Percentiles rank a stretch among this genome's conserved stretches.
Evolutionary conservation across 2,329 filamentous ascomycete genomes (phyloP).

Genomic region (Fusarium sacchari): DNA sequence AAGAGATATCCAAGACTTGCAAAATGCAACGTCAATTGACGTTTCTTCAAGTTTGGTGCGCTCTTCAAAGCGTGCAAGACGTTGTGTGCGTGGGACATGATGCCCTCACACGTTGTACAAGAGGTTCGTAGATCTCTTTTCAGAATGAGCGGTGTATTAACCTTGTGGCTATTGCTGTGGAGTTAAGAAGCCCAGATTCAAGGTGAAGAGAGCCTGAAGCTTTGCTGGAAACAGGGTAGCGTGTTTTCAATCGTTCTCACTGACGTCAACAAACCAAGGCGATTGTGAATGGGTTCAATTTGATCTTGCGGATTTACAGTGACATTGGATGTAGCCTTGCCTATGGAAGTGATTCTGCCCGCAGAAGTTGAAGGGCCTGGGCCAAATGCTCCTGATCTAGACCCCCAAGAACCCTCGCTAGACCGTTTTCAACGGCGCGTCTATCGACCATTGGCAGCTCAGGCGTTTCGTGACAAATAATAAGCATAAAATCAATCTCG

Average conservation of each 20-base stretch:
- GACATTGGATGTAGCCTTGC: neutral
- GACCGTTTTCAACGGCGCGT: neutral
- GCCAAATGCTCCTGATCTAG: neutral
- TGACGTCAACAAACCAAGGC: slow-evolving; percentile 16
- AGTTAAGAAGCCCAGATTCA: neutral
- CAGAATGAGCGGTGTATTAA: slow-evolving; percentile 4
- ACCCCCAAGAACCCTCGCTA: neutral
- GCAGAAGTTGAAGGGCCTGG: neutral
- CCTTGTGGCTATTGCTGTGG: neutral
- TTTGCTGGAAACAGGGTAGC: slow-evolving; percentile 10
- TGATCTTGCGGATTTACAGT: neutral
- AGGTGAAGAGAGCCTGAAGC: neutral
- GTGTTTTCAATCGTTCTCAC: neutral
- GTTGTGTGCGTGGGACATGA: neutral
- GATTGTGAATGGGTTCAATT: neutral
- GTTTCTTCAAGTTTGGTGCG: neutral
- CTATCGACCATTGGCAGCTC: neutral
- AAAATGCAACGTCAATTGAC: slow-evolving; percentile 19
- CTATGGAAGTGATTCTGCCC: neutral
- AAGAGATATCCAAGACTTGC: slow-evolving; percentile 41
- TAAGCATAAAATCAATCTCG: slow-evolving; percentile 28
- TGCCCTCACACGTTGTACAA: neutral
- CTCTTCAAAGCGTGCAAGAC: neutral
- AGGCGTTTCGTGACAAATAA: slow-evolving; percentile 12
- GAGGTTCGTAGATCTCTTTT: neutral